phyloP scores from a whole-genome alignment of 805 yeast genomes.

The Candida saitoana region DNA sequence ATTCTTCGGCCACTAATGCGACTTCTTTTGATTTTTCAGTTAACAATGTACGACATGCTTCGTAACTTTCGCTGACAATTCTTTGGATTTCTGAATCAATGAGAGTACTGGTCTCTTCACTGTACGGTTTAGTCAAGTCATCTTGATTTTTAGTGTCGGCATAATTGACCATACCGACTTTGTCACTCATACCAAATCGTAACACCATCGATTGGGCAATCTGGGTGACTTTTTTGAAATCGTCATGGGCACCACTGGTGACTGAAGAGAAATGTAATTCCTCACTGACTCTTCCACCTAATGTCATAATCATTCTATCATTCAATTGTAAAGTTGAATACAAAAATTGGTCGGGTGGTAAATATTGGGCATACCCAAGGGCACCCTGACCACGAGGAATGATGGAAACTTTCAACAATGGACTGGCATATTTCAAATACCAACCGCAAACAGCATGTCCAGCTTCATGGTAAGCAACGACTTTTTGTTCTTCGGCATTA shows the following conservation, averaged over 20 bases:
- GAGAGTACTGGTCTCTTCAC: constrained; percentile 76
- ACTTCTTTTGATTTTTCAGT: constrained; percentile 70
- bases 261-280: constrained; percentile 89
- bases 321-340: constrained; percentile 70
- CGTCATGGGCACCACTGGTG: constrained; percentile 95
- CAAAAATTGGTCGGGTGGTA: constrained; percentile 88
- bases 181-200: constrained; percentile 83
- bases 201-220: constrained; percentile 94
- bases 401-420: constrained; percentile 89
- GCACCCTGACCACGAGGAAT: constrained; percentile 98
- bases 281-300: constrained; percentile 96
- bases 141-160: constrained; percentile 67
- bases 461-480: constrained; percentile 97
- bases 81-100: constrained; percentile 83
- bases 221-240: constrained; percentile 90
- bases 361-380: constrained; percentile 93
- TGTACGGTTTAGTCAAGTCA: constrained; percentile 77
- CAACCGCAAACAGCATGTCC: constrained; percentile 99
- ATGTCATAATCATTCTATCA: constrained; percentile 93
- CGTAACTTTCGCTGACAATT: constrained; percentile 72
- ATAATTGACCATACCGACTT: constrained; percentile 76
- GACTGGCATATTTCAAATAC: constrained; percentile 89
- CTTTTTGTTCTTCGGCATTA: constrained; percentile 78
- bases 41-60: constrained; percentile 63
- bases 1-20: constrained; percentile 80